phyloP scores from a whole-genome alignment of 768 basidiomycete genomes.

The Leccinum variicolor region DNA sequence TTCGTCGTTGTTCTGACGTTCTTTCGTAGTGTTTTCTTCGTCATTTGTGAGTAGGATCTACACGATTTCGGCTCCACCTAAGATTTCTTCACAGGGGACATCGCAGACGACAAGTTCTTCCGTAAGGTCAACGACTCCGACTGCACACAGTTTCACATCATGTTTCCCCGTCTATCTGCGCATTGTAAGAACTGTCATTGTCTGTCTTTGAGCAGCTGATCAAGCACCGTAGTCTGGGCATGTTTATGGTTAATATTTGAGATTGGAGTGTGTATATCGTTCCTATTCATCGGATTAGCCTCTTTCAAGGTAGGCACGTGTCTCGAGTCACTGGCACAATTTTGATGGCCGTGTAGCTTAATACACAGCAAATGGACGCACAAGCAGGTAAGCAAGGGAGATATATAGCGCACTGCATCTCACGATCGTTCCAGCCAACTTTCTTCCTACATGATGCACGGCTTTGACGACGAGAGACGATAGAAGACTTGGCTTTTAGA shows the following conservation, averaged over 20 bases:
- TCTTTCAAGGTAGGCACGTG: constrained; percentile 68
- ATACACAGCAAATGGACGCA: constrained; percentile 42
- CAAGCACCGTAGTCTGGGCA: constrained; percentile 66
- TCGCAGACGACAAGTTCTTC: constrained; percentile 92
- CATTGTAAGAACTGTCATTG: constrained; percentile 48
- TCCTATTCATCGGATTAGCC: constrained; percentile 75
- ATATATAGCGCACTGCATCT: constrained; percentile 1
- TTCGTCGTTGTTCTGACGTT: constrained; percentile 5
- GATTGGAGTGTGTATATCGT: constrained; percentile 67
- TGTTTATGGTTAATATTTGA: constrained; percentile 82
- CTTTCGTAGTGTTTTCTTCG: constrained; percentile 67
- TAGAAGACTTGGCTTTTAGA: not conserved
- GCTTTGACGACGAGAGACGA: constrained; percentile 2
- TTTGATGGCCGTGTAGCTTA: constrained; percentile 29
- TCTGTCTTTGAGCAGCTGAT: not conserved
- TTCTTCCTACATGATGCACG: constrained; percentile 53
- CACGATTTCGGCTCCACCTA: not conserved
- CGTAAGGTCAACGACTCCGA: constrained; percentile 93
- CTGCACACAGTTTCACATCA: constrained; percentile 79
- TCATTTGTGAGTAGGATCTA: constrained; percentile 61
- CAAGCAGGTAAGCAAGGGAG: constrained; percentile 60
- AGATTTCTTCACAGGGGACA: constrained; percentile 63
- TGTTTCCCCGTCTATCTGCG: constrained; percentile 69
- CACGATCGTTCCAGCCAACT: constrained; percentile 41
- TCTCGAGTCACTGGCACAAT: not conserved